Evolutionary conservation across 331 rosid genomes (phyloP).

Genomic region (Saraca asoca): DNA sequence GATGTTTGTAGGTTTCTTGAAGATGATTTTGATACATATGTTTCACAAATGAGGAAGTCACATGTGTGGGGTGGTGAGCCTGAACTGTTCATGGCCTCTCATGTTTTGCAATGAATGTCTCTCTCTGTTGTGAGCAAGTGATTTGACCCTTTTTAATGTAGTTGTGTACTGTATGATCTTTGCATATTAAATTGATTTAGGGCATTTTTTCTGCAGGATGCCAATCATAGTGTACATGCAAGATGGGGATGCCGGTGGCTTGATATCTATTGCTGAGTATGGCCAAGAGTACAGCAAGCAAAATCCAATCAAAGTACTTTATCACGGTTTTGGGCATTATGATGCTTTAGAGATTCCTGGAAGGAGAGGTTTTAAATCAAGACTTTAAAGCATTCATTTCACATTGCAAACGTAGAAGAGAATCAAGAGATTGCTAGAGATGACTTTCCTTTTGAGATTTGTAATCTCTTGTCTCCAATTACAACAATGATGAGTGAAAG

Average conservation of each 20-base stretch:
- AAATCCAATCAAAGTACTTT: slow-evolving; percentile 81
- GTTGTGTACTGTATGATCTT: neutral
- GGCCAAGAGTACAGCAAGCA: slow-evolving; percentile 81
- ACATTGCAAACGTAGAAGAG: slow-evolving; percentile 19
- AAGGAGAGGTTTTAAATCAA: slow-evolving; percentile 47
- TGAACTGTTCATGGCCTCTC: slow-evolving; percentile 90
- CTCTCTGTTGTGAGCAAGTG: slow-evolving; percentile 24
- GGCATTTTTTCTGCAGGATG: slow-evolving; percentile 56
- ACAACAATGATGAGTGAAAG: too few relatives aligned
- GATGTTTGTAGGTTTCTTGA: slow-evolving; percentile 78
- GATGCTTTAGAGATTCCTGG: slow-evolving; percentile 76
- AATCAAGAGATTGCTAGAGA: slow-evolving; percentile 3
- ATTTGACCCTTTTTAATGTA: slow-evolving; percentile 1
- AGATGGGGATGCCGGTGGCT: slow-evolving; percentile 71
- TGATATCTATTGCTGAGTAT: slow-evolving; percentile 86
- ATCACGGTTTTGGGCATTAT: slow-evolving; percentile 90
- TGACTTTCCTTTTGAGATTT: slow-evolving; percentile 1
- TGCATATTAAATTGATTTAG: slow-evolving; percentile 22
- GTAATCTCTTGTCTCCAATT: neutral
- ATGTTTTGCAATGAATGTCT: slow-evolving; percentile 69
- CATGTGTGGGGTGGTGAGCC: slow-evolving; percentile 99
- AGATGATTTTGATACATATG: slow-evolving; percentile 80
- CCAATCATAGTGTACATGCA: slow-evolving; percentile 91
- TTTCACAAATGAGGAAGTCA: slow-evolving; percentile 75
- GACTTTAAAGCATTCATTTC: slow-evolving; percentile 49